Conservation (phyloP, 371 early-diverging fungal genomes). For the Batkoa obscura region DNA sequence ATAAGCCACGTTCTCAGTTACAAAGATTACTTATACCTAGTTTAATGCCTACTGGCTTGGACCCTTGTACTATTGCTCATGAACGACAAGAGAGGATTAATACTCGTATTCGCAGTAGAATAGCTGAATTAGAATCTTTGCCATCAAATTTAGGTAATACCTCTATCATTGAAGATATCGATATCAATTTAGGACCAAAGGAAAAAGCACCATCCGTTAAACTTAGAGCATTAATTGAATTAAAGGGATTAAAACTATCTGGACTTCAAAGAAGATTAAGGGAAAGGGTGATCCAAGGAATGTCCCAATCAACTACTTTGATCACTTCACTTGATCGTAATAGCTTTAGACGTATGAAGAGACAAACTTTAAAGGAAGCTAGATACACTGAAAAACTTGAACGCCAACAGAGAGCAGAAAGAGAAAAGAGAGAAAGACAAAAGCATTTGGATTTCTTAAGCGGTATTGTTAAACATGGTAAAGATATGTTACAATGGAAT, state of each 20-base stretch:
- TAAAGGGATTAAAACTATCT: conserved; percentile 29
- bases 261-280: conserved; percentile 30
- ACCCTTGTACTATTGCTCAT: conserved; percentile 40
- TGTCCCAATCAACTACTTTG: conserved; percentile 45
- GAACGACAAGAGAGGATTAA: conserved; percentile 55
- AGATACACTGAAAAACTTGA: conserved; percentile 80
- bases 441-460: conserved; percentile 58
- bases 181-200: conserved; percentile 5
- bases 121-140: conserved; percentile 47
- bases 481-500: conserved; percentile 48
- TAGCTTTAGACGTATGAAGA: conserved; percentile 69
- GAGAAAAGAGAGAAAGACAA: conserved; percentile 67
- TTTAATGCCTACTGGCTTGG: conserved; percentile 55
- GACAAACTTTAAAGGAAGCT: conserved; percentile 73
- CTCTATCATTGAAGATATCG: conserved; percentile 11
- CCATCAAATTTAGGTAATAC: conserved; percentile 29
- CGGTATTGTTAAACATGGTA: conserved; percentile 52
- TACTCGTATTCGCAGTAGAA: conserved; percentile 46
- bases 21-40: conserved; percentile 54
- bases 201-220: conserved; percentile 18
- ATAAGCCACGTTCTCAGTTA: conserved; percentile 27
- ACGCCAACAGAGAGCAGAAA: conserved; percentile 64
- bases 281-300: conserved; percentile 47
- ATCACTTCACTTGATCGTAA: conserved; percentile 60
- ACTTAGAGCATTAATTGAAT: conserved; percentile 57